Base-by-base conservation (phyloP, 2,329 filamentous ascomycete species). In the Microsporum ferrugineum region DNA sequence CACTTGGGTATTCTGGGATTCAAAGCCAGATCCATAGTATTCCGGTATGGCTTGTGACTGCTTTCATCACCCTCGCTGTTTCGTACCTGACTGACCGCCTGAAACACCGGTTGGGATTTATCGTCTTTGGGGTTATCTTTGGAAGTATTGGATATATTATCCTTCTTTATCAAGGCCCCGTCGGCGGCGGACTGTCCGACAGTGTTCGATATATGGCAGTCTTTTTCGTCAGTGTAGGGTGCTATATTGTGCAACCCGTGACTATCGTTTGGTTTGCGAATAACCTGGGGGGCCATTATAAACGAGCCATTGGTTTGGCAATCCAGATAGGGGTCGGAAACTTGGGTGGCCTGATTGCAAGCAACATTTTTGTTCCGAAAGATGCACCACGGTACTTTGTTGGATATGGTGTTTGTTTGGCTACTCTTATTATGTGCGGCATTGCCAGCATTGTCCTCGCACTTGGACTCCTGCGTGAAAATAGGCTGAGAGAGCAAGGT, bases 291-390 rank as follows among this genome's bases (percentile, higher is more conserved):
- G 81, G 82, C 0, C 76, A 82, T 1, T 68, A 68, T 31, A 73
- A 74, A 59, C 74, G 83, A 5, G 78, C 77, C 29, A 79, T 77
- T 0, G 82, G 82, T 0, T 84, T 84, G 77, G 83, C 81, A 0
- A 70, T 84, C 4, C 80, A 82, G 43, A 83, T 85, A 55, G 79
- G 78, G 1, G 68, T 82, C 5, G 82, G 82, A 0, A 84, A 84
- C 57, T 47, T 61, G 3, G 63, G 61, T 34, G 62, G 53, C 12
- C 53, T 60, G 36, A 49, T 64, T 29, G 57, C 57, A 33, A 60
- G 60, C 33, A 60, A 61, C 43, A 60, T 61, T 14, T 64, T 60
- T 56, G 36, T 60, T 12, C 45, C 53, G 14, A 38, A 45, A n/a
- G 59, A 60, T 4, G 31, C 34, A 14, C 55, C 55, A 14, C 49